Percentiles rank a stretch among this genome's conserved stretches.
Evolutionary conservation across 2,329 filamentous ascomycete genomes (phyloP).

Genomic region (Neonectria punicea): DNA sequence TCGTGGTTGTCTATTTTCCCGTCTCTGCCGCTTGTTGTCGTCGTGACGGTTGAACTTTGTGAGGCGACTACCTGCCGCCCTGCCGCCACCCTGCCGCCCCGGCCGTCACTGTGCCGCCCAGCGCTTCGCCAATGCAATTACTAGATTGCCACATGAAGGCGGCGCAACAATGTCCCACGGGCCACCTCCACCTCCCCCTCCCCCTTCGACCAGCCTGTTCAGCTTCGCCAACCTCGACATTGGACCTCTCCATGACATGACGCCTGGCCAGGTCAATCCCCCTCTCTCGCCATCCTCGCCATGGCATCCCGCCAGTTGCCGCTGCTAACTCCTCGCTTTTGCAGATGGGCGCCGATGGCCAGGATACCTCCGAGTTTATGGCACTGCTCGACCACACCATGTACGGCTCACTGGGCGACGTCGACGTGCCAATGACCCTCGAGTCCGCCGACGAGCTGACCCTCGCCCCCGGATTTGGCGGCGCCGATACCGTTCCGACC

Average conservation of each 20-base stretch:
- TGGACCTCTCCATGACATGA: slow-evolving; percentile 43
- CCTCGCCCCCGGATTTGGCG: slow-evolving; percentile 34
- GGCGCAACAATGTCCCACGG: slow-evolving; percentile 49
- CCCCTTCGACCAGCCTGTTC: slow-evolving; percentile 48
- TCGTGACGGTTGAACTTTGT: neutral
- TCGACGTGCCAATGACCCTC: slow-evolving; percentile 58
- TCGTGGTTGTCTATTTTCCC: neutral
- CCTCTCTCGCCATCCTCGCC: slow-evolving; percentile 20
- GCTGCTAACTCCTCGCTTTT: slow-evolving; percentile 33
- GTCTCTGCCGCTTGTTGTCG: neutral
- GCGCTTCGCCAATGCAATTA: slow-evolving; percentile 44
- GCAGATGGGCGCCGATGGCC: slow-evolving; percentile 42
- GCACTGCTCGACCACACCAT: slow-evolving; percentile 56
- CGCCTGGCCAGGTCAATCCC: slow-evolving; percentile 38
- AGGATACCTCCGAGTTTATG: slow-evolving; percentile 54
- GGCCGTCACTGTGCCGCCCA: neutral
- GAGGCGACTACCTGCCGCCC: neutral
- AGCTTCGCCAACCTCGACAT: slow-evolving; percentile 49
- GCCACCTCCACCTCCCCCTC: slow-evolving; percentile 49
- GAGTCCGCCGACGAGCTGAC: slow-evolving; percentile 49
- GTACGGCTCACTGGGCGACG: slow-evolving; percentile 50
- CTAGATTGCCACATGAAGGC: slow-evolving; percentile 37
- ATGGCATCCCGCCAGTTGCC: slow-evolving; percentile 21
- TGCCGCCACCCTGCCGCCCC: neutral
- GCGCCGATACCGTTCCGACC: slow-evolving; percentile 33